phyloP scores from a whole-genome alignment of 176 grass and related monocot species.

The Phoenix dactylifera region DNA sequence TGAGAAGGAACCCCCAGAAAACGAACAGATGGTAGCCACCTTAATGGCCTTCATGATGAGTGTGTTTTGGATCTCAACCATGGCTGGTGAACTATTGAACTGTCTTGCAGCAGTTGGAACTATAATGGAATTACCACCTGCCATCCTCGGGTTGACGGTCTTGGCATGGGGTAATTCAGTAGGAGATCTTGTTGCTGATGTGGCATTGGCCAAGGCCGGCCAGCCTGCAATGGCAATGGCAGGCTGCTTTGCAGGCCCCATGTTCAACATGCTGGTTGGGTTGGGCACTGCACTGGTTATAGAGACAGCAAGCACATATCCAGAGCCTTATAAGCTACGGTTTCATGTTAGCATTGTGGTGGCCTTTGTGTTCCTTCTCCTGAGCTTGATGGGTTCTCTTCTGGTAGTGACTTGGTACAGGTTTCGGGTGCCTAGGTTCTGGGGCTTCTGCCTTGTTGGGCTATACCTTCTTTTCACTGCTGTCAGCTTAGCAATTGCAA shows the following conservation, averaged over 20 bases:
- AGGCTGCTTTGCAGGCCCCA: conserved; percentile 91
- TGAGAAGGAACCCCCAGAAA: conserved; percentile 51
- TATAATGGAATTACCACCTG: conserved; percentile 67
- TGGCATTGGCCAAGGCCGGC: conserved; percentile 60
- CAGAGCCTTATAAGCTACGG: conserved; percentile 58
- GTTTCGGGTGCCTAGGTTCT: conserved; percentile 64
- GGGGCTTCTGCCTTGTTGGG: conserved; percentile 81
- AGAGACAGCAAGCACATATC: conserved; percentile 70
- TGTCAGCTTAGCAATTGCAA: conserved; percentile 46
- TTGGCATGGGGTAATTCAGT: conserved; percentile 95
- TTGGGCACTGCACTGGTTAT: conserved; percentile 65
- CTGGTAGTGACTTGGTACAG: conserved; percentile 72
- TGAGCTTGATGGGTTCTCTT: conserved; percentile 83
- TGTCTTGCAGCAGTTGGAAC: conserved; percentile 71
- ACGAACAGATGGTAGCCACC: conserved; percentile 30
- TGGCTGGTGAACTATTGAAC: conserved; percentile 89
- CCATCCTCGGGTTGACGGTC: conserved; percentile 86
- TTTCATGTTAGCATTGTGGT: conserved; percentile 78
- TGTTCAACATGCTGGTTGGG: conserved; percentile 95
- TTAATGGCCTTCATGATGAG: conserved; percentile 79
- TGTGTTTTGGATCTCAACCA: conserved; percentile 91
- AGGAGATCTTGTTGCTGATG: conserved; percentile 75
- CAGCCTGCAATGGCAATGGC: conserved; percentile 72
- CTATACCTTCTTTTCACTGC: conserved; percentile 63
- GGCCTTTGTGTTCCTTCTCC: conserved; percentile 81